phyloP scores from a whole-genome alignment of 2,329 filamentous ascomycete genomes.

The Xylogone sp. region DNA sequence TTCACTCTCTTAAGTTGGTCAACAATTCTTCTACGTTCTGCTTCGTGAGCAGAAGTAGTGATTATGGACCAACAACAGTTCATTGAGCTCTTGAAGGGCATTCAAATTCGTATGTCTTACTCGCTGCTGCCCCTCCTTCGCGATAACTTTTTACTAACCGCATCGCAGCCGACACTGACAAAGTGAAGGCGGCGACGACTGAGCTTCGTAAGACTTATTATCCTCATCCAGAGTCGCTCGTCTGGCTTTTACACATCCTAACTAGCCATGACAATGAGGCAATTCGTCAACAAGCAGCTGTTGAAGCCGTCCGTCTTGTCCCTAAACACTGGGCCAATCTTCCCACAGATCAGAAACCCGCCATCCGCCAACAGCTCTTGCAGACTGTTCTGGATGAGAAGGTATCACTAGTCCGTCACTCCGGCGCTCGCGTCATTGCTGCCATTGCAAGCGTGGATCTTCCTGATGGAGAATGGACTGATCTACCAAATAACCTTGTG shows the following conservation, averaged over 20 bases:
- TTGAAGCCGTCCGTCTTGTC: constrained; percentile 82
- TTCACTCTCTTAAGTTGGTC: constrained; percentile 1
- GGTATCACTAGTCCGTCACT: constrained; percentile 74
- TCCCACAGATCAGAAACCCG: constrained; percentile 69
- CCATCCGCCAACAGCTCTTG: constrained; percentile 78
- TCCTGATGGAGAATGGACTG: constrained; percentile 78
- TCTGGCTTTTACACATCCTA: constrained; percentile 83
- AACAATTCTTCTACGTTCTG: neutral
- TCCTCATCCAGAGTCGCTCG: constrained; percentile 75
- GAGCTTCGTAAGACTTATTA: constrained; percentile 94
- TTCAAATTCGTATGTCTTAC: constrained; percentile 70
- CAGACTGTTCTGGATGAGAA: constrained; percentile 80
- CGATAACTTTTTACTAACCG: constrained; percentile 2
- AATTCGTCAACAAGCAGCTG: constrained; percentile 84
- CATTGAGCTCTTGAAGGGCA: constrained; percentile 79
- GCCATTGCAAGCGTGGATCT: constrained; percentile 84
- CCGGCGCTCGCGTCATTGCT: constrained; percentile 82
- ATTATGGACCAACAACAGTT: constrained; percentile 80
- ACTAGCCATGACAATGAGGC: constrained; percentile 69
- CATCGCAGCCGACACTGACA: constrained; percentile 73
- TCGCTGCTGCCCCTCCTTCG: constrained; percentile 16
- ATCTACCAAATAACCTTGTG: constrained; percentile 75
- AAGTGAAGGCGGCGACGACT: constrained; percentile 85
- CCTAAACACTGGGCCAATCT: constrained; percentile 81
- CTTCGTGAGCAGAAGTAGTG: constrained; percentile 5